A percentile compares a stretch with the other conserved stretches of the same genome.
Evolutionary conservation across 2,329 filamentous ascomycete species (phyloP).

Genomic region (Boeremia lycopersici): DNA sequence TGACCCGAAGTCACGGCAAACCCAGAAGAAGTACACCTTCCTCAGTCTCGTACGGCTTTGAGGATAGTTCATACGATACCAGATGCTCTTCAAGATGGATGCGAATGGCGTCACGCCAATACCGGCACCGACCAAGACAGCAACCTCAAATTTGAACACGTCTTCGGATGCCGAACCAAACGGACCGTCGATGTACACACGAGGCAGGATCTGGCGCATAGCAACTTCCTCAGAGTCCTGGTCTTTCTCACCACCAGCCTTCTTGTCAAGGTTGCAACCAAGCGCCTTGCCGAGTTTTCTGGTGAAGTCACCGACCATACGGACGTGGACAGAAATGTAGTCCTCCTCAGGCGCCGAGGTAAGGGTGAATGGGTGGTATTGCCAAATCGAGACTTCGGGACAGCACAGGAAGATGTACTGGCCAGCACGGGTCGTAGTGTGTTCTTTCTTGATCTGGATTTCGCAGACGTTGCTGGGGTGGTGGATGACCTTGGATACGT

Average conservation of each 20-base stretch:
- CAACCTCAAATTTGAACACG: constrained; percentile 72
- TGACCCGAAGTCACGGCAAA: constrained; percentile 84
- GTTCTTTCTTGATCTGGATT: constrained; percentile 90
- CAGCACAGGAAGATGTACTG: constrained; percentile 90
- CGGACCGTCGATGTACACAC: constrained; percentile 82
- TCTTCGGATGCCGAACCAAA: constrained; percentile 87
- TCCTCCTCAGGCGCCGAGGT: constrained; percentile 89
- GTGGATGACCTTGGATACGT: constrained; percentile 87
- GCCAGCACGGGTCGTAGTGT: constrained; percentile 79
- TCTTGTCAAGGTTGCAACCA: constrained; percentile 74
- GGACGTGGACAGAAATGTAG: constrained; percentile 86
- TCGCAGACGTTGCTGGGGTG: constrained; percentile 88
- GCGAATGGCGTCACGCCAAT: constrained; percentile 61
- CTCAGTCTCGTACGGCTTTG: constrained; percentile 77
- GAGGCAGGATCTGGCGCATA: constrained; percentile 74
- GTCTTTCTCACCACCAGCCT: constrained; percentile 53
- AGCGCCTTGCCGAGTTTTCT: constrained; percentile 70
- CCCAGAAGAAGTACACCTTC: constrained; percentile 94
- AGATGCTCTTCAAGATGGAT: constrained; percentile 76
- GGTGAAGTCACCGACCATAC: constrained; percentile 83
- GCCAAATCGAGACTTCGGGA: constrained; percentile 83
- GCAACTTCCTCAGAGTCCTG: constrained; percentile 68
- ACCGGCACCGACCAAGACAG: constrained; percentile 57
- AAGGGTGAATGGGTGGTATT: constrained; percentile 86
- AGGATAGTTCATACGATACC: constrained; percentile 91